Conservation (phyloP, 331 rosid genomes). For the Spiraea crenata region DNA sequence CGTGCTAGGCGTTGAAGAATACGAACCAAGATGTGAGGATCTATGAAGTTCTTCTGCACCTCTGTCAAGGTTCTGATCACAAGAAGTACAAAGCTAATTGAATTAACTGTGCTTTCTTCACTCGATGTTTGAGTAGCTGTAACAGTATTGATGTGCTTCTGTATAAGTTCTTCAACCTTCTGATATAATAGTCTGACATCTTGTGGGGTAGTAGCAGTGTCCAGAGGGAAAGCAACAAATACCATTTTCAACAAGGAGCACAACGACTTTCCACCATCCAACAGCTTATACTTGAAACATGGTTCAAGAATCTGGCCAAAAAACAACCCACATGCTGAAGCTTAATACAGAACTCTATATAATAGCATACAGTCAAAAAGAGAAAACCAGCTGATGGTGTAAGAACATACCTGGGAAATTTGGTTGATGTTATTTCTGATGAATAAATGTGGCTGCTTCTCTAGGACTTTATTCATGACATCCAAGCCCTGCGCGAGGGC, state of each 20-base stretch:
- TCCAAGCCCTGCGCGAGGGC: slow-evolving; percentile 99
- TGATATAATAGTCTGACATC: slow-evolving; percentile 79
- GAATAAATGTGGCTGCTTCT: slow-evolving; percentile 96
- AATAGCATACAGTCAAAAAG: slow-evolving; percentile 2
- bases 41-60: slow-evolving; percentile 85
- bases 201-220: slow-evolving; percentile 69
- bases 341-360: neutral
- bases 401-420: slow-evolving; percentile 81
- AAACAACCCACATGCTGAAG: slow-evolving; percentile 6
- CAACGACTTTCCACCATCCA: slow-evolving; percentile 93
- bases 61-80: slow-evolving; percentile 89
- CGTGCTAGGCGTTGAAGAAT: slow-evolving; percentile 92
- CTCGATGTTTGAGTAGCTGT: slow-evolving; percentile 69
- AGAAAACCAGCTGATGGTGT: neutral
- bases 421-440: slow-evolving; percentile 87
- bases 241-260: slow-evolving; percentile 95
- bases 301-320: slow-evolving; percentile 91
- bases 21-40: slow-evolving; percentile 74
- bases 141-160: slow-evolving; percentile 67
- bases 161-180: slow-evolving; percentile 91
- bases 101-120: slow-evolving; percentile 73
- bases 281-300: slow-evolving; percentile 86
- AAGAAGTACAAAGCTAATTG: slow-evolving; percentile 83
- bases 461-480: slow-evolving; percentile 83
- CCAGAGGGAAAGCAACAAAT: slow-evolving; percentile 89